A percentile compares a stretch with the other conserved stretches of the same genome.
Evolutionary conservation across 768 basidiomycete species (phyloP).

Genomic region (Ephemerocybe angulata): DNA sequence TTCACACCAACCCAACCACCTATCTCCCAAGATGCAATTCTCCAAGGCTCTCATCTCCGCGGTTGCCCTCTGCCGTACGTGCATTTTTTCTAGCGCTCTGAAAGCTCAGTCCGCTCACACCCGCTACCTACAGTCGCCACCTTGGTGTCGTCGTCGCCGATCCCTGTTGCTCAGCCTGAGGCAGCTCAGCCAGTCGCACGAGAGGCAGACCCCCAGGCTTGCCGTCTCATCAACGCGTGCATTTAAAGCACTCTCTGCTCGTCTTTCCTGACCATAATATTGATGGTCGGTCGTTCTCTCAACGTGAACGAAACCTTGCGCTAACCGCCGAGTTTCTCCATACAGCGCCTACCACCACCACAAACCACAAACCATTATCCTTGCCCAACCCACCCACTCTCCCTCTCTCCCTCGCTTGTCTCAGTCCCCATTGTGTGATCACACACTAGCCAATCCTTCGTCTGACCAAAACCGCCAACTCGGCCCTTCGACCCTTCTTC

Average conservation of each 20-base stretch:
- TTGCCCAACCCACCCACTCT: too few species aligned
- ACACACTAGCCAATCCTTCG: too few species aligned
- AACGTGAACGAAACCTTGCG: too few species aligned
- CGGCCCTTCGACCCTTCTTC: too few species aligned
- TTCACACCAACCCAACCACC: background rate
- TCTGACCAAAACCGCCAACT: too few species aligned
- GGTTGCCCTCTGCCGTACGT: background rate
- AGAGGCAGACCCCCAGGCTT: background rate
- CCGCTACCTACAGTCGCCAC: background rate
- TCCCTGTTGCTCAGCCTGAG: background rate
- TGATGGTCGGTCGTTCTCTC: too few species aligned
- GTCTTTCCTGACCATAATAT: too few species aligned
- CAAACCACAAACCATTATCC: too few species aligned
- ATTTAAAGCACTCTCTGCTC: background rate
- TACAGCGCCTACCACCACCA: too few species aligned
- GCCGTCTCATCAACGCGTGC: background rate
- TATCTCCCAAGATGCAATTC: background rate
- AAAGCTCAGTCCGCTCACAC: background rate
- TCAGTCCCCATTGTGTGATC: too few species aligned
- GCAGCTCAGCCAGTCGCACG: background rate
- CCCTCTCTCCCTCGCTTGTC: too few species aligned
- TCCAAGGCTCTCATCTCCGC: background rate
- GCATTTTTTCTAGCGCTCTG: background rate
- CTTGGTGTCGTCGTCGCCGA: background rate
- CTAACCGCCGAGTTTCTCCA: too few species aligned